A percentile compares a stretch with the other conserved stretches of the same genome.
phyloP scores from a whole-genome alignment of 2,329 filamentous ascomycete genomes.

The Moelleriella libera region DNA sequence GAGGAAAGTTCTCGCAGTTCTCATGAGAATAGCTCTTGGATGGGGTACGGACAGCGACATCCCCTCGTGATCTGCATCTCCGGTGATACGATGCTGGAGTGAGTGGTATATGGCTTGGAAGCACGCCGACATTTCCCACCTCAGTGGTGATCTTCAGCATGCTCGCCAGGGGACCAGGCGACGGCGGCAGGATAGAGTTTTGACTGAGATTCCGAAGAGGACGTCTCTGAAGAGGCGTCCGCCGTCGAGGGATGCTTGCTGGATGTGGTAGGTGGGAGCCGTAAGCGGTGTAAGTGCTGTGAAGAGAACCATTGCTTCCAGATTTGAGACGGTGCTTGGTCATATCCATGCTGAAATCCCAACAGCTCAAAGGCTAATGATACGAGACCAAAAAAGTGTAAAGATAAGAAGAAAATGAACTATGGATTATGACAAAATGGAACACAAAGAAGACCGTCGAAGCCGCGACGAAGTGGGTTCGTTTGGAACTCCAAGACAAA shows the following conservation, averaged over 20 bases:
- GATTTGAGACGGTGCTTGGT: constrained; percentile 16
- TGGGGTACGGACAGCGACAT: constrained; percentile 14
- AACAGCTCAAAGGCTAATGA: background rate
- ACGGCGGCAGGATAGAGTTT: constrained; percentile 26
- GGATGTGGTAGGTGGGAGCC: constrained; percentile 6
- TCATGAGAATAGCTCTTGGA: constrained; percentile 13
- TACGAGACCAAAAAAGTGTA: constrained; percentile 2
- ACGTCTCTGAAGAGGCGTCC: constrained; percentile 15
- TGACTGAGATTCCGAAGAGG: constrained; percentile 30
- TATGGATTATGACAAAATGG: constrained; percentile 2
- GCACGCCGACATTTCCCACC: constrained; percentile 49
- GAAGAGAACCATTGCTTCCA: constrained; percentile 25
- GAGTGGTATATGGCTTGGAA: constrained; percentile 31
- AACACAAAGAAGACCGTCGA: constrained; percentile 5
- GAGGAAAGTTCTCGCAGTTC: constrained; percentile 15
- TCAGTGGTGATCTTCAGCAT: constrained; percentile 55
- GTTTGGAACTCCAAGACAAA: constrained; percentile 2
- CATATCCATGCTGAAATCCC: constrained; percentile 14
- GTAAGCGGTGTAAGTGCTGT: constrained; percentile 16
- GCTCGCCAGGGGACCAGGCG: constrained; percentile 42
- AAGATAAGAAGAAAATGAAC: constrained; percentile 3
- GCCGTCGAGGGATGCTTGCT: constrained; percentile 7
- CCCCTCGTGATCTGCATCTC: constrained; percentile 13
- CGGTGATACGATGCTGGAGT: constrained; percentile 15
- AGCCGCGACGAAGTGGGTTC: constrained; percentile 3